Conservation (phyloP, 306 rosid species). For the Acacia acuminata region DNA sequence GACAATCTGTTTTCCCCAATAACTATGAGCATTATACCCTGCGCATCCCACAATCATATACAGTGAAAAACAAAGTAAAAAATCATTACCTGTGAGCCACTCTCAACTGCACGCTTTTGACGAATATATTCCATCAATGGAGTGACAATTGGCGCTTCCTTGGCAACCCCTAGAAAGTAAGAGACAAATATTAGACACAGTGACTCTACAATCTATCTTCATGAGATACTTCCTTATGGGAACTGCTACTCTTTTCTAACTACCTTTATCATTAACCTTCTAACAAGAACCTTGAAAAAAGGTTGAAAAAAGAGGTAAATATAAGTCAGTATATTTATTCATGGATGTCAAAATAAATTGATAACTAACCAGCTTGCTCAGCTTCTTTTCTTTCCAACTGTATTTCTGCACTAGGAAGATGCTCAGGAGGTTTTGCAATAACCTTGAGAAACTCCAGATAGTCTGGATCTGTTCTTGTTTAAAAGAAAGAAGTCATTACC, state of each 20-base stretch:
- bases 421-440: slow-evolving; percentile 81
- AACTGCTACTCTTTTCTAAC: not conserved
- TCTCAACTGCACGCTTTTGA: slow-evolving; percentile 65
- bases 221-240: not conserved
- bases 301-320: not conserved
- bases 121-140: slow-evolving; percentile 95
- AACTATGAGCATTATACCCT: not conserved
- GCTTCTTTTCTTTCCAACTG: slow-evolving; percentile 98
- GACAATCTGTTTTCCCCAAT: not conserved
- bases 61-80: not conserved
- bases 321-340: not conserved
- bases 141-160: slow-evolving; percentile 77
- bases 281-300: slow-evolving; percentile 15
- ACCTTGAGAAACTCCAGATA: slow-evolving; percentile 89
- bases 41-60: not conserved
- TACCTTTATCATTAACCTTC: slow-evolving; percentile 16
- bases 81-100: slow-evolving; percentile 68
- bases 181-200: slow-evolving; percentile 14
- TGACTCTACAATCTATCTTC: slow-evolving; percentile 14
- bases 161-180: slow-evolving; percentile 62
- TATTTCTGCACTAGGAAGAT: slow-evolving; percentile 98
- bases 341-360: slow-evolving; percentile 6
- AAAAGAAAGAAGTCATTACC: slow-evolving; percentile 17
- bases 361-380: slow-evolving; percentile 84
- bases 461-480: slow-evolving; percentile 70